A percentile compares a stretch with the other conserved stretches of the same genome.
phyloP scores from a whole-genome alignment of 805 yeast genomes.

The Candida ascalaphidarum region DNA sequence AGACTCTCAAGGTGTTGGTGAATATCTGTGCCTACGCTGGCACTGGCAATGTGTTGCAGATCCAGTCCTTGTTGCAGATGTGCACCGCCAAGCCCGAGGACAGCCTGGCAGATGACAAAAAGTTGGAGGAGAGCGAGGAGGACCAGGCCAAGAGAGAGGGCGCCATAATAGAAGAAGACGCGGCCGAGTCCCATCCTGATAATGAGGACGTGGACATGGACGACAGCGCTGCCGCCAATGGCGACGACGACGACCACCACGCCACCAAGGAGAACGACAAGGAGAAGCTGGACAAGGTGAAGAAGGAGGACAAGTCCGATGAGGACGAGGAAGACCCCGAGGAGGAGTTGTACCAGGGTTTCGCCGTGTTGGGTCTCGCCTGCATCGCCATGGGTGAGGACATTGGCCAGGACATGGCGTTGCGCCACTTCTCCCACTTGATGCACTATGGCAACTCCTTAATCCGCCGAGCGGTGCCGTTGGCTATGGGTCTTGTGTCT shows the following conservation, averaged over 20 bases:
- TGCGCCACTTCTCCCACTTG: constrained; percentile 94
- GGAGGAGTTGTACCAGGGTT: constrained; percentile 64
- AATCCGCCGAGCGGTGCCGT: constrained; percentile 89
- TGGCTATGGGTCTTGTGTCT: constrained; percentile 95
- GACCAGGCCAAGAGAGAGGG: constrained; percentile 22
- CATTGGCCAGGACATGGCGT: constrained; percentile 94
- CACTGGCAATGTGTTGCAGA: constrained; percentile 92
- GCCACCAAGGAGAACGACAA: constrained; percentile 8
- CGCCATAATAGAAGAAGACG: constrained; percentile 15
- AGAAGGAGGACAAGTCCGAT: constrained; percentile 19
- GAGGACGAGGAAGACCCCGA: constrained; percentile 27
- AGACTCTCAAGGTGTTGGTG: constrained; percentile 81
- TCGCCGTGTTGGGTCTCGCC: constrained; percentile 92
- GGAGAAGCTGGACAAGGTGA: constrained; percentile 21
- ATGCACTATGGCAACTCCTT: constrained; percentile 96
- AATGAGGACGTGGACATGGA: constrained; percentile 24
- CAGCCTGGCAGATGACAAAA: constrained; percentile 50
- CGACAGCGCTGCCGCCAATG: constrained; percentile 6
- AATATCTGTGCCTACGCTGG: constrained; percentile 95
- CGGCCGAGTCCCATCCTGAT: constrained; percentile 13
- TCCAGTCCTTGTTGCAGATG: constrained; percentile 85
- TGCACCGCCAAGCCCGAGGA: constrained; percentile 66
- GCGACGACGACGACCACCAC: neutral
- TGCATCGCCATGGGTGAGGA: constrained; percentile 96
- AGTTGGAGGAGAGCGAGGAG: constrained; percentile 39